Evolutionary conservation across 352 stramenopile genomes (phyloP).

Genomic region (Pythium coloratum): DNA sequence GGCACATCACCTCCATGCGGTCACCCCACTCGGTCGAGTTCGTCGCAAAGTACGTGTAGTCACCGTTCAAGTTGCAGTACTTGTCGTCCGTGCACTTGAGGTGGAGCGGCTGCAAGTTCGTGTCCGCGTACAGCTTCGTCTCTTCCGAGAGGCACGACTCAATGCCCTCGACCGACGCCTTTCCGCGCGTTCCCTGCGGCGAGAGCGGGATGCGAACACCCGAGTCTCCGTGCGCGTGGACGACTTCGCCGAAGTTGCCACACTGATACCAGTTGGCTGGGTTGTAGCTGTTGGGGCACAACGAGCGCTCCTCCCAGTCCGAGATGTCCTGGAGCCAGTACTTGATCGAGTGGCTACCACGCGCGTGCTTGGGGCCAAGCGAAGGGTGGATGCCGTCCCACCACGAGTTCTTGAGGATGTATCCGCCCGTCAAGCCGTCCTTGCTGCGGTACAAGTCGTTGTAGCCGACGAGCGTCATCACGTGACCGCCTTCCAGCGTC

Average conservation of each 20-base stretch:
- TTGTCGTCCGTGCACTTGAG: conserved; percentile 51
- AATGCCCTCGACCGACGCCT: conserved; percentile 33
- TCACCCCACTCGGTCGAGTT: conserved; percentile 63
- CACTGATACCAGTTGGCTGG: conserved; percentile 77
- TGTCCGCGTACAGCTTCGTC: conserved; percentile 55
- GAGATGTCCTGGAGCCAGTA: conserved; percentile 76
- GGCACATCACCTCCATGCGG: conserved; percentile 68
- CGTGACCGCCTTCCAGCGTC: conserved; percentile 54
- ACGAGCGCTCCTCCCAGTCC: conserved; percentile 64
- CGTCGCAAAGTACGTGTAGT: conserved; percentile 61
- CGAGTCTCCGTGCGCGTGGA: conserved; percentile 30
- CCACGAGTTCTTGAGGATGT: conserved; percentile 83
- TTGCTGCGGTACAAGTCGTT: conserved; percentile 64
- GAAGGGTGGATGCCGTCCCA: conserved; percentile 58
- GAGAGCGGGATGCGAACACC: conserved; percentile 42
- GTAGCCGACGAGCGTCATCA: conserved; percentile 72
- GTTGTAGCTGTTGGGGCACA: conserved; percentile 74
- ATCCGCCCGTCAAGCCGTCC: conserved; percentile 61
- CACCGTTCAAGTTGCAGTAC: conserved; percentile 37
- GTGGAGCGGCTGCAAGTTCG: conserved; percentile 61
- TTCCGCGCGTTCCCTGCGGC: conserved; percentile 27
- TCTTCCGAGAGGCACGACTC: conserved; percentile 58
- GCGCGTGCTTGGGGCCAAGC: conserved; percentile 57
- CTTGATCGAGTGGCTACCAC: conserved; percentile 65
- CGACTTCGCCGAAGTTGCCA: conserved; percentile 55